Evolutionary conservation across 441 rosid species (phyloP).

Genomic region (Dalechampia spathulata): DNA sequence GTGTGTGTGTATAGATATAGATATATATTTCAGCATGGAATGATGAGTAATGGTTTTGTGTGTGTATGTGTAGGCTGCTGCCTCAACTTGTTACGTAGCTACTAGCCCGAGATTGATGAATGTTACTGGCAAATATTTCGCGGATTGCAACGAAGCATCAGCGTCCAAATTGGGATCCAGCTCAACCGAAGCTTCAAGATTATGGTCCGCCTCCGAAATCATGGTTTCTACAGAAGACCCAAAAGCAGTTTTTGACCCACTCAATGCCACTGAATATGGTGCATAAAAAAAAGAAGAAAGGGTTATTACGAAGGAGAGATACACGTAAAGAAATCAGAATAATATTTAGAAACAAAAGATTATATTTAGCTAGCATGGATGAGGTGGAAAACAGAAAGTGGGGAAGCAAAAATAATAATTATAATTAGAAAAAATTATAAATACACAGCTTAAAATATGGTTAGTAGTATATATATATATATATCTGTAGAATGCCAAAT

Average conservation of each 20-base stretch:
- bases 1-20: no score
- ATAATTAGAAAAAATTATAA: neutral
- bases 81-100: conserved; percentile 78
- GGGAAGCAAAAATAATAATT: neutral
- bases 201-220: conserved; percentile 76
- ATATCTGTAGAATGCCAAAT: neutral
- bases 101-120: conserved; percentile 44
- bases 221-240: conserved; percentile 57
- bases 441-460: neutral
- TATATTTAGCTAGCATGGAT: neutral
- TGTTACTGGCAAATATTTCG: conserved; percentile 63
- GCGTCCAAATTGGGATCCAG: conserved; percentile 62
- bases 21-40: no score
- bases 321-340: neutral
- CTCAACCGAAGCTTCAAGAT: conserved; percentile 54
- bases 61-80: conserved; percentile 55
- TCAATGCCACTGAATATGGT: conserved; percentile 17
- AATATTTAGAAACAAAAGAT: neutral
- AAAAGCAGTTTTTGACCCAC: conserved; percentile 38
- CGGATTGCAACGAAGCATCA: conserved; percentile 73
- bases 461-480: neutral
- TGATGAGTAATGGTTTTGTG: neutral
- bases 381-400: neutral
- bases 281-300: neutral
- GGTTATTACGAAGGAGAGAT: neutral